These are phyloP conservation scores for Malania oleifera DNA, from an alignment of 164 flowering plant species.

Conservation along the genomic window DNA sequence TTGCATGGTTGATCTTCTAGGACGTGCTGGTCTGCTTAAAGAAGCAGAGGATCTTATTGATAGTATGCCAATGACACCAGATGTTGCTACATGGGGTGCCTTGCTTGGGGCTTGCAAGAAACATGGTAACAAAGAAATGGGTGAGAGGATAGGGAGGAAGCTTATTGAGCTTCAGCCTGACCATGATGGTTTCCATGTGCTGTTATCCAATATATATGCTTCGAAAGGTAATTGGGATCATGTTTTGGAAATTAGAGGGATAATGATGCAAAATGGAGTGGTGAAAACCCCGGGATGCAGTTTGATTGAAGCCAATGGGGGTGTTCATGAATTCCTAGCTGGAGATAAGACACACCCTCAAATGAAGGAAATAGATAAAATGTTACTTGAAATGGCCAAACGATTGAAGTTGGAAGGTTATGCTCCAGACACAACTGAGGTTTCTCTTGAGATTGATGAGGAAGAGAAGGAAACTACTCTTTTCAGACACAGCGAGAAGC, in stretches of 20 bases:
- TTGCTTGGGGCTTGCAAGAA: conserved; percentile 46
- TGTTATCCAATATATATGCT: conserved; percentile 43
- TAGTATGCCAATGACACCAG: conserved; percentile 41
- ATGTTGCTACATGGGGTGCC: conserved; percentile 47
- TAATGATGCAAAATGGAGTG: conserved; percentile 34
- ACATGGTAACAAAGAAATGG: conserved; percentile 32
- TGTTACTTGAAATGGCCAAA: conserved; percentile 25
- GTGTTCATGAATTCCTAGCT: conserved; percentile 38
- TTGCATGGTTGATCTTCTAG: conserved; percentile 51
- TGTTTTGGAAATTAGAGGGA: conserved; percentile 30
- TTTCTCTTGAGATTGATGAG: conserved; percentile 35
- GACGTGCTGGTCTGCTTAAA: conserved; percentile 40
- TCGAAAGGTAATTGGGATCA: conserved; percentile 36
- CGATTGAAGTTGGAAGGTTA: conserved; percentile 34
- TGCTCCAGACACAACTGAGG: conserved; percentile 29
- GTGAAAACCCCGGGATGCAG: conserved; percentile 40
- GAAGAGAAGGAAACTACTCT: conserved; percentile 41
- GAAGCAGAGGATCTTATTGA: conserved; percentile 42
- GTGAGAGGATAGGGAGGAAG: conserved; percentile 32
- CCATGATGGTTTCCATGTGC: conserved; percentile 42
- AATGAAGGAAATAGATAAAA: conserved; percentile 26
- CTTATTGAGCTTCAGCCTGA: conserved; percentile 41
- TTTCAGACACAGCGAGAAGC: conserved; percentile 43
- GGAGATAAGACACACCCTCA: conserved; percentile 33
- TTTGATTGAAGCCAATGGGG: conserved; percentile 35